Conservation (phyloP, 2,329 filamentous ascomycete genomes). For the Chaetoscypha palmicola region DNA sequence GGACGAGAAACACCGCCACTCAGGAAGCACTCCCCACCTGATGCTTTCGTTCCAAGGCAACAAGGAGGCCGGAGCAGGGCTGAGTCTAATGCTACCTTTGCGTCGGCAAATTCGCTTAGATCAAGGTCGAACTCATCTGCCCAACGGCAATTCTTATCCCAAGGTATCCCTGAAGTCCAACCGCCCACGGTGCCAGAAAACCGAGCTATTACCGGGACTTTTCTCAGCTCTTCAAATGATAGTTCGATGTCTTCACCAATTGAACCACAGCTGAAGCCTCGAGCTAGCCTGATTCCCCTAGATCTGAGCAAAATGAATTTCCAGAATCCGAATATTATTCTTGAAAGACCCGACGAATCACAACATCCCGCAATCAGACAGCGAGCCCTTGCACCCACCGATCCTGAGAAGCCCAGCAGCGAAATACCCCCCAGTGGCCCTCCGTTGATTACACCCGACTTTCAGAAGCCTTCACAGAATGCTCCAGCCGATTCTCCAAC, state of each 20-base stretch:
- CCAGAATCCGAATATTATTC: slow-evolving; percentile 19
- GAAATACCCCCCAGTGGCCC: neutral
- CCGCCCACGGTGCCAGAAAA: slow-evolving; percentile 11
- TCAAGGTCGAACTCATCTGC: slow-evolving; percentile 43
- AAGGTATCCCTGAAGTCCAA: neutral
- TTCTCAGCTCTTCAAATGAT: slow-evolving; percentile 23
- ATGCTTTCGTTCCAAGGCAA: slow-evolving; percentile 22
- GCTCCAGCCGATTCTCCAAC: slow-evolving; percentile 64
- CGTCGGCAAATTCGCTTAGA: slow-evolving; percentile 34
- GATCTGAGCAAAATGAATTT: slow-evolving; percentile 23
- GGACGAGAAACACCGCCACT: slow-evolving; percentile 56
- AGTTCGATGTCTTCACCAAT: slow-evolving; percentile 13
- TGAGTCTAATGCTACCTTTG: slow-evolving; percentile 39
- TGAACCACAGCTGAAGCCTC: slow-evolving; percentile 8
- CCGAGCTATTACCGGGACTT: slow-evolving; percentile 17
- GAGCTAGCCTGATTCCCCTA: slow-evolving; percentile 11
- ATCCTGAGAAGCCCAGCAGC: neutral
- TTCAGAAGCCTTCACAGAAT: slow-evolving; percentile 1
- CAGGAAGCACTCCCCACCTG: slow-evolving; percentile 24
- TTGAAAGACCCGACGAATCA: slow-evolving; percentile 27
- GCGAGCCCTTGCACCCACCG: slow-evolving; percentile 1
- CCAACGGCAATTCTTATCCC: slow-evolving; percentile 30
- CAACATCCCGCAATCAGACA: slow-evolving; percentile 25
- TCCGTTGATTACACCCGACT: slow-evolving; percentile 2
- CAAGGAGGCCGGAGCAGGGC: slow-evolving; percentile 36